Conservation (phyloP, 345 rosid genomes). For the Ceriops zippeliana region DNA sequence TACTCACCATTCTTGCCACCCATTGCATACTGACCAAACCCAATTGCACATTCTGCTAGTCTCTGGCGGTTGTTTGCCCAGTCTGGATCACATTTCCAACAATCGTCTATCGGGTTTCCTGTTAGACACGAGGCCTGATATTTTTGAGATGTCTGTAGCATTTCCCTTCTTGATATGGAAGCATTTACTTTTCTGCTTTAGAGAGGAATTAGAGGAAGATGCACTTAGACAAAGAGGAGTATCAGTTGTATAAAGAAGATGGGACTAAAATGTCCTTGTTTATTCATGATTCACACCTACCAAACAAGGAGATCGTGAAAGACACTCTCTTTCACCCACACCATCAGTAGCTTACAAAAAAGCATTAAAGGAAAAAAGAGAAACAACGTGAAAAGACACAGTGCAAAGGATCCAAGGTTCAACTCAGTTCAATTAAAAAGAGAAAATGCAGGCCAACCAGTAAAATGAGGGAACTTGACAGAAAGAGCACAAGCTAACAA, state of each 20-base stretch:
- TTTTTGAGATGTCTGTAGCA: conserved; percentile 34
- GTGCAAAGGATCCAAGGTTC: neutral
- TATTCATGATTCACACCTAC: neutral
- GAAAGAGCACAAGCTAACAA: neutral
- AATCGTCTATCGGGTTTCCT: conserved; percentile 96
- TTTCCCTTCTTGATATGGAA: conserved; percentile 67
- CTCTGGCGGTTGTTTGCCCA: conserved; percentile 90
- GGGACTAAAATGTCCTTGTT: neutral
- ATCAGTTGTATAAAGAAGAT: neutral
- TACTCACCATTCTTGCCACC: conserved; percentile 89
- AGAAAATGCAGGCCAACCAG: neutral
- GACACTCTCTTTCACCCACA: neutral
- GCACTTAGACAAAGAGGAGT: neutral
- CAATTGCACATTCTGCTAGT: conserved; percentile 87
- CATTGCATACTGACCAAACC: conserved; percentile 88
- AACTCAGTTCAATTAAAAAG: neutral
- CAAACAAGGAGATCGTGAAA: neutral
- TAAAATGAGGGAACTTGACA: neutral
- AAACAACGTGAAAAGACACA: neutral
- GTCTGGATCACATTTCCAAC: conserved; percentile 97
- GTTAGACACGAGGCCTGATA: conserved; percentile 57
- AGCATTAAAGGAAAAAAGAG: neutral
- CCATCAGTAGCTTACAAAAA: neutral
- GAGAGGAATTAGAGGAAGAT: neutral
- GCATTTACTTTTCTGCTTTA: conserved; percentile 72